A percentile compares a stretch with the other conserved stretches of the same genome.
phyloP scores from a whole-genome alignment of 768 basidiomycete species.

The Leccinum subgranulosum region DNA sequence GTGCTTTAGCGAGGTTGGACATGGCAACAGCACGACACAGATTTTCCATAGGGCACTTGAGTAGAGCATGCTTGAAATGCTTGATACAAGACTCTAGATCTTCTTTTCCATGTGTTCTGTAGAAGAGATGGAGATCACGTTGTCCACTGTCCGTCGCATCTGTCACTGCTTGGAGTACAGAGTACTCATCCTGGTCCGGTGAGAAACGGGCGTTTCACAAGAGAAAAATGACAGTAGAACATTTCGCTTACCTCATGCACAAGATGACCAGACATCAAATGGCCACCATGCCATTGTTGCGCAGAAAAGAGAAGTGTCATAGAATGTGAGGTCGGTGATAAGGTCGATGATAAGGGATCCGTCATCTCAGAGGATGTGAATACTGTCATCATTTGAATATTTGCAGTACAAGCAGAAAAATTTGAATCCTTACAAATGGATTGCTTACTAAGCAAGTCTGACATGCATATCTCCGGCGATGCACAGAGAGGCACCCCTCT shows the following conservation, averaged over 20 bases:
- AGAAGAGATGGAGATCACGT: no score
- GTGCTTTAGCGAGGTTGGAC: conserved; percentile 8
- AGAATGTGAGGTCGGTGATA: no score
- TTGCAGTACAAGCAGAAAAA: not conserved
- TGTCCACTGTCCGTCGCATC: not conserved
- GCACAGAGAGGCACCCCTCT: not conserved
- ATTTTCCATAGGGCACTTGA: no score
- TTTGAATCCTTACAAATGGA: not conserved
- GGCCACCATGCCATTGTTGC: not conserved
- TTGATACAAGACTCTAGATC: not conserved
- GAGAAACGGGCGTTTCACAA: no score
- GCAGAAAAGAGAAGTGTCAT: not conserved
- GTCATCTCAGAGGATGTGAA: no score
- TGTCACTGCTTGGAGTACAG: not conserved
- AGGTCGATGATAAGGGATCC: no score
- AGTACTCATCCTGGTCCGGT: no score
- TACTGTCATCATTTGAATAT: no score
- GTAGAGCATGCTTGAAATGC: not conserved
- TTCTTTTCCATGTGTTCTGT: no score
- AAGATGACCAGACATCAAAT: not conserved
- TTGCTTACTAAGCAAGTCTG: not conserved
- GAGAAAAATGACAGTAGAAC: not conserved
- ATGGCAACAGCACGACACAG: no score
- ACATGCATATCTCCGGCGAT: not conserved
- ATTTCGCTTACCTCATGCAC: not conserved